Base-by-base conservation (phyloP, 2,329 filamentous ascomycete genomes). In the Albifimbria verrucaria region DNA sequence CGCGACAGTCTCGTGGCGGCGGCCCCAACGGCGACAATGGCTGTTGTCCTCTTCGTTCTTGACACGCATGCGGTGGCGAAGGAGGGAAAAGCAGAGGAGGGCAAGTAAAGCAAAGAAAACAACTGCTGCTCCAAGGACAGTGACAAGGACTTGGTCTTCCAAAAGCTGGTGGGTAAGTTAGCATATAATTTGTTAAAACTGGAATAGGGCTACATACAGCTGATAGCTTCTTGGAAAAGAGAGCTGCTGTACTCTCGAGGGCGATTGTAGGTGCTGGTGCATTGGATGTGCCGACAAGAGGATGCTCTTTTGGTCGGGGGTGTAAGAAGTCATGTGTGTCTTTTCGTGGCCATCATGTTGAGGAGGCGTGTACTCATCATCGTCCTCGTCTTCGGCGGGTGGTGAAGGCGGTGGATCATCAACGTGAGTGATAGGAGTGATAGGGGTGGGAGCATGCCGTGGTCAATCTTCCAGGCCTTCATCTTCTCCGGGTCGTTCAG, bases 51-150 rank as follows among this genome's bases (percentile, higher is more conserved):
- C 55, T 39, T 60, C 60, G 22, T 50, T 55, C 15, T 57, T 54
- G 39, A 52, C 53, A 32, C 51, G 50, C 45, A 56, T 52, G 47
- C 57, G 61, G 53, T 59, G 57, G 56, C 61, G 61, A 22, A 63
- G 54, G 50, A 60, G 59, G 58, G 50, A 52, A 39, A 67, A 53
- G 48, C 55, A 56, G 48, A 63, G 52, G 46, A 65, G 51, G 21
- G 57, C 59, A 53, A 70, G 59, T 50, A 68, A 50, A 15, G 57
- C 50, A 21, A 69, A 55, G 42, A 56, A 59, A 17, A 64, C 52
- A 25, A 56, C 53, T 11, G 58, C 56, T 21, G 69, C 51, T 39
- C 60, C 64, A 15, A 67, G 51, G 43, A 58, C 44, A 23, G 65
- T 55, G 46, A 67, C 50, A 20, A 65, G 42, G 49, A 53, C 55